These are phyloP conservation scores for Sherardia arvensis DNA, from an alignment of 257 asterid species.

Conservation along the genomic window DNA sequence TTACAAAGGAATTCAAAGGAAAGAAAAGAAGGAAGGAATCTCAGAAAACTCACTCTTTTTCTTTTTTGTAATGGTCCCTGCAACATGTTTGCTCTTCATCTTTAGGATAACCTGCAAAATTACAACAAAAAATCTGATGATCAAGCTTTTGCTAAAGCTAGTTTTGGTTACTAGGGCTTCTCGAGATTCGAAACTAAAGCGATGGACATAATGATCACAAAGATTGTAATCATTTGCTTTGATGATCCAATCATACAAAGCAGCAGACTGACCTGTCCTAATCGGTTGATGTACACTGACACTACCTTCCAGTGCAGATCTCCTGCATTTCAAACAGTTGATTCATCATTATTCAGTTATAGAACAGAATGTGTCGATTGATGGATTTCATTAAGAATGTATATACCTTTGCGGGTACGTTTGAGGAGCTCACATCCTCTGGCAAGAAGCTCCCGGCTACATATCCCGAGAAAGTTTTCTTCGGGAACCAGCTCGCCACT, in stretches of 20 bases:
- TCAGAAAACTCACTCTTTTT: constrained; percentile 72
- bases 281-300: constrained; percentile 69
- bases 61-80: constrained; percentile 99
- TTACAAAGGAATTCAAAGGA: constrained; percentile 19
- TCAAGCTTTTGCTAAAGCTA: not conserved
- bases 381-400: too few species aligned
- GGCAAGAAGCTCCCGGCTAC: constrained; percentile 83
- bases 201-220: constrained; percentile 2
- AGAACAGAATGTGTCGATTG: not conserved
- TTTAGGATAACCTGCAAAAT: constrained; percentile 21
- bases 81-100: constrained; percentile 94
- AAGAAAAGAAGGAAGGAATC: constrained; percentile 29
- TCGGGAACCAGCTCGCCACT: constrained; percentile 80
- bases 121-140: not conserved
- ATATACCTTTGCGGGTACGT: constrained; percentile 73
- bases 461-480: constrained; percentile 85
- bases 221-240: not conserved
- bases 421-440: constrained; percentile 85
- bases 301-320: constrained; percentile 98
- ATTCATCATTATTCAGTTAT: not conserved
- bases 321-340: constrained; percentile 39
- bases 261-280: constrained; percentile 65
- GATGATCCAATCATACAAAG: constrained; percentile 20
- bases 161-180: not conserved
- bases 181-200: not conserved